These are phyloP conservation scores for Didymella sp. DNA, from an alignment of 2,329 filamentous ascomycete species.

Conservation along the genomic window DNA sequence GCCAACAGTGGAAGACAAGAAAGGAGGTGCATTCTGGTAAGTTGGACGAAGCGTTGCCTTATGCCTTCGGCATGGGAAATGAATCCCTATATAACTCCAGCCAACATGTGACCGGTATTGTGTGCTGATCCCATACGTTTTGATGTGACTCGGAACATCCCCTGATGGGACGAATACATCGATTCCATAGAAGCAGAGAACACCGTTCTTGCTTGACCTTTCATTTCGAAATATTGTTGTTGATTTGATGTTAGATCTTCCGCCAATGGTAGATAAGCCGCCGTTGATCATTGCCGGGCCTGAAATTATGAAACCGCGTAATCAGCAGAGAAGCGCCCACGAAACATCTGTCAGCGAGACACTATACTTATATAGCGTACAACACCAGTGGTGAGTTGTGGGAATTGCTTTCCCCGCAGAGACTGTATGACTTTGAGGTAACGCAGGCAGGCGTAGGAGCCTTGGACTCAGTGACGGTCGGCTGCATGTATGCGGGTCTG, in stretches of 20 bases:
- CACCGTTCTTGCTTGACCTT: neutral
- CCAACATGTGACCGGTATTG: neutral
- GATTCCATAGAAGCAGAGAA: neutral
- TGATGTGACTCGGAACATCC: neutral
- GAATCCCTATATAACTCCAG: neutral
- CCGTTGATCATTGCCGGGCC: constrained; percentile 11
- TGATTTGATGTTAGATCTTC: constrained; percentile 10
- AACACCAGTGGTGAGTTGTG: neutral
- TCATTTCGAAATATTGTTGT: constrained; percentile 9
- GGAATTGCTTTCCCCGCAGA: neutral
- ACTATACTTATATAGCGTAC: neutral
- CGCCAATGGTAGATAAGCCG: constrained; percentile 8
- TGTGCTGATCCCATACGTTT: constrained; percentile 1
- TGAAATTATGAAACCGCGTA: constrained; percentile 14
- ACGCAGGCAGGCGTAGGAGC: neutral
- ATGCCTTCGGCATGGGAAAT: neutral
- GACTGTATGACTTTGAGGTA: neutral
- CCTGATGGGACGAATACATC: neutral
- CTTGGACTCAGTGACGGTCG: neutral
- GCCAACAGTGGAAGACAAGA: constrained; percentile 27
- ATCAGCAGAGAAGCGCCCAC: constrained; percentile 2
- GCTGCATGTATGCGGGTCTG: neutral
- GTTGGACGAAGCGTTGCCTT: neutral
- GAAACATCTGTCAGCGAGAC: constrained; percentile 6
- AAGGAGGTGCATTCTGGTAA: constrained; percentile 24